Base-by-base conservation (phyloP, 2,329 filamentous ascomycete species). In the Scopulariopsis brevicaulis region DNA sequence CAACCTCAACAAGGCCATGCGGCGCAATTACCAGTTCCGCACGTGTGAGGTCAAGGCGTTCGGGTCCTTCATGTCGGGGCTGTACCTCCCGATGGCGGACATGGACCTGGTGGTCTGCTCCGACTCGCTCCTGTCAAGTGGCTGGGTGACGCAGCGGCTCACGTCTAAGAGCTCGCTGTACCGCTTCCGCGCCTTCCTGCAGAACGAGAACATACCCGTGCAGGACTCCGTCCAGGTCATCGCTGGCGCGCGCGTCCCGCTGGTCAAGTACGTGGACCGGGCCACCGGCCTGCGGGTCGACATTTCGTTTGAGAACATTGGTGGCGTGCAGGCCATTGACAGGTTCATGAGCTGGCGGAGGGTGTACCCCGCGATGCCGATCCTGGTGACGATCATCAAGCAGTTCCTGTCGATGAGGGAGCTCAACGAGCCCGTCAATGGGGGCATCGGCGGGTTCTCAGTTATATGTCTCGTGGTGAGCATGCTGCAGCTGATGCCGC, bases 381-480 rank as follows among this genome's bases (percentile, higher is more conserved):
- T 89, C 48, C 75, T 99, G 25, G 90, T 96, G 43, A 86, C 90
- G 0, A 69, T 97, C 28, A 81, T 99, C 72, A 99, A 99, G 74
- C 94, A 99, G 63, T 92, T 95, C 60, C 76, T 99, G 28, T 78
- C 88, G 43, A 95, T 99, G 83, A 84, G 91, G 61, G 89, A 86
- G 1, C 77, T 96, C 56, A 96, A 96, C 64, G 94, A 99, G 70
- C 92, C 96, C 4, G 87, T 89, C 48, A 89, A 85, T 60, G 94
- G 94, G 58, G 94, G 94, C 2, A 84, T 99, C 56, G 94, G 94
- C 57, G 94, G 94, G 2, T 97, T 96, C 68, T 90, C 91, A 1
- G 87, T 96, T 62, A 96, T 93, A 58, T 99, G 94, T 74, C 78
- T 99, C 61, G 89, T 96, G 6, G 89, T 94, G 59, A 94, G 89